Evolutionary conservation across 495 filamentous ascomycete genomes (phyloP), one percentile per base, ranked within the genome.

Genomic region (Penicillium psychrofluorescens): DNA sequence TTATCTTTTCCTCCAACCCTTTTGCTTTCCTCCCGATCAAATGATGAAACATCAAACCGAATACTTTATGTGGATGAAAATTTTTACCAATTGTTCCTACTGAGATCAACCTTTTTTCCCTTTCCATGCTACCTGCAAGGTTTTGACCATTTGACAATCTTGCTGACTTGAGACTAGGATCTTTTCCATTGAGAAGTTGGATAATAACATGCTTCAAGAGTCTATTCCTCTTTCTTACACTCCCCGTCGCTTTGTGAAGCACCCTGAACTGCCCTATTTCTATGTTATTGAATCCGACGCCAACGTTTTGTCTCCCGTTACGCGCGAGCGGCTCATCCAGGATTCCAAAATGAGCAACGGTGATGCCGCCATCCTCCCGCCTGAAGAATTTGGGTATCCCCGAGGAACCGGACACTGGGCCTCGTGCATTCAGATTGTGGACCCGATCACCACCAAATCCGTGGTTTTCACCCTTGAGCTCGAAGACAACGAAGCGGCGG

Each of bases 251-350:
- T 85, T 97, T 55, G 76, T 90, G 14, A 84, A 88, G 40, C 88
- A 96, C 59, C 92, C 90, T 0, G 88, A 95, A 3, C 78, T 86
- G 30, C 85, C 88, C 2, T 68, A 88, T 5, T 98, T 95, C 64
- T 98, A 97, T 51, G 88, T 89, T 8, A 89, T 95, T 39, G 88
- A 95, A 65, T 79, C 88, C 0, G 92, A 98, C 37, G 94, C 89
- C 54, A 92, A 95, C 56, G 84, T 88, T 2, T 72, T 98, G 2
- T 80, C 88, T 0, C 75, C 79, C 1, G 78, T 80, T n/a, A 85
- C 90, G 2, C 81, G 83, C 40, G 62, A 77, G 22, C 72, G 78
- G 33, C 68, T 97, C 0, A 68, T 90, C 6, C 75, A 81, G 34
- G 83, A 88, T 50, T 75, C 75, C 8, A 56, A 66, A 33, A 68